Percentiles rank a stretch among this genome's conserved stretches.
phyloP scores from a whole-genome alignment of 78 protist genomes.

The Planoprotostelium fungivorum region DNA sequence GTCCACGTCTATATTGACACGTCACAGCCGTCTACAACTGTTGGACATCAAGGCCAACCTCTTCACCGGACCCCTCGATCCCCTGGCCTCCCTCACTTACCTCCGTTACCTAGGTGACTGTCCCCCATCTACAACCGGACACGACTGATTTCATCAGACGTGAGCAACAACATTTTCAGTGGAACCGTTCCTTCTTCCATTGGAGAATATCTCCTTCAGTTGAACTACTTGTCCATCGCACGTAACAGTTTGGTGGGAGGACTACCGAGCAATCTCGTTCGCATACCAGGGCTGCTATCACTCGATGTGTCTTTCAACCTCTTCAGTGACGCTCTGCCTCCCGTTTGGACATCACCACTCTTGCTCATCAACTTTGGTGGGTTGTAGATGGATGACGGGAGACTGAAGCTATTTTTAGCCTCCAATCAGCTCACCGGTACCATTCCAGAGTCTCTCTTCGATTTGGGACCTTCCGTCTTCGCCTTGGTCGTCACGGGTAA shows the following conservation, averaged over 20 bases:
- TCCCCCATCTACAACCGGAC: neutral
- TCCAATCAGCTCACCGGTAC: neutral
- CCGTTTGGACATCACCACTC: neutral
- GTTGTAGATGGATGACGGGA: neutral
- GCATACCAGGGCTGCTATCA: neutral
- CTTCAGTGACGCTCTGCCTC: neutral
- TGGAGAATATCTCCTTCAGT: neutral
- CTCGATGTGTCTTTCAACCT: neutral
- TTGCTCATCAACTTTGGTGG: neutral
- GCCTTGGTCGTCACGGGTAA: neutral
- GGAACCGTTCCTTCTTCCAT: neutral
- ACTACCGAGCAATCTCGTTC: neutral
- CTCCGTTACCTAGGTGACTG: neutral
- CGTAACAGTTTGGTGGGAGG: neutral
- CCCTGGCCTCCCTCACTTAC: neutral
- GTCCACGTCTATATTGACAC: neutral
- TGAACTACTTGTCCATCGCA: neutral
- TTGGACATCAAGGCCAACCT: neutral
- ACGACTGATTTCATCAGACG: too few species aligned
- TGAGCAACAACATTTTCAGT: too few species aligned
- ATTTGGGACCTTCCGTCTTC: neutral
- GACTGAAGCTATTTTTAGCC: neutral
- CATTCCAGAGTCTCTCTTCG: neutral
- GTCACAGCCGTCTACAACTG: neutral
- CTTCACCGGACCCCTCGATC: neutral